Evolutionary conservation across 1,139 yeast species (phyloP), one percentile per base, ranked within the genome.

Genomic region (Keqinozyma sinolaborantium): DNA sequence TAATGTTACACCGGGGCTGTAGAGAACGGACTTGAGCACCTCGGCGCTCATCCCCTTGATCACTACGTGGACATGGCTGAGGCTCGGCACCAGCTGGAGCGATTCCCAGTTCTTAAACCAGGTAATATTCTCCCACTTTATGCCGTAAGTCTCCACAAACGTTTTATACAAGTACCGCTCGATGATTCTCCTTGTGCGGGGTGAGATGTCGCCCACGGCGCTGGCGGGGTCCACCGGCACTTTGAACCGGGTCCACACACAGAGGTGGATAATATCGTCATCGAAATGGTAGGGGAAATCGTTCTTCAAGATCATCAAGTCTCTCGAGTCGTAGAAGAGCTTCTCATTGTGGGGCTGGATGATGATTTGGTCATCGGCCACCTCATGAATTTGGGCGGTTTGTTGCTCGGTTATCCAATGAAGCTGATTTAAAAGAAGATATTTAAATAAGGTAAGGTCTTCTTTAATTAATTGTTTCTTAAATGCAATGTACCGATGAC

Each of bases 71-170:
- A 79, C 57, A 48, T 79, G 85, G 27, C 83, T 77, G 23, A 79
- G 60, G 20, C 71, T 63, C 38, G 64, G 64, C 5, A 79, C 79
- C 44, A 83, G 75, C 47, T 79, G 85, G 26, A 79, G 53, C 5
- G 71, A 62, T 5, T 75, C 70, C 77, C 81, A 79, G 47, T 79
- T 79, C 42, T 78, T 69, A 53, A 79, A 79, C 85, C 85, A 79
- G 3, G 66, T 46, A 9, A 79, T 46, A 32, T 71, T 53, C 5
- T 62, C 60, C 34, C 56, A 39, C 1, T 50, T 42, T 13, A 75
- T 44, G 0, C 65, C 66, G 24, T 69, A 48, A 26, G 52, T 50
- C 23, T 64, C 55, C 23, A 68, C 60, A 47, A 78, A 77, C 0
- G 77, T 73, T 40, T 62, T 58, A 9, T 50, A 39, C 16, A 75